Base-by-base conservation (phyloP, 129 eudicot species). In the Lactuca sativa region DNA sequence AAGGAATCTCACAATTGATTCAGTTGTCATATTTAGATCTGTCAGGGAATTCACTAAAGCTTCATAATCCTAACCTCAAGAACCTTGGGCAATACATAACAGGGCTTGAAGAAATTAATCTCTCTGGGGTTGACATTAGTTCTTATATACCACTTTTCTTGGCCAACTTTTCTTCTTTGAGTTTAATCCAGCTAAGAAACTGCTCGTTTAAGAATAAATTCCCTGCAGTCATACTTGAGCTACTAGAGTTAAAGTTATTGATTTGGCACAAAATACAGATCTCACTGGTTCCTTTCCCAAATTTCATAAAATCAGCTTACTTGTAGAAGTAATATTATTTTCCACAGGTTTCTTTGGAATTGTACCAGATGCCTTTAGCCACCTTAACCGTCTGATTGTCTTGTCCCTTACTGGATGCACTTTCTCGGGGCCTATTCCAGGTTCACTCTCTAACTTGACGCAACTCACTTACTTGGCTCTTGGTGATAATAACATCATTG, bases 271-370 rank as follows among this genome's bases (percentile, higher is more conserved):
- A n/a, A 82, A 77, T 51, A 4, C 4, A 5, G 41, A 82, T 13
- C 79, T 82, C 11, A 34, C 16, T 3, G 82, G 79, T 48, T 61
- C 10, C 15, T 56, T 81, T 16, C 85, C 82, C 6, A 76, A 72
- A 18, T 81, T 77, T 33, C 71, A 34, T 34, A 54, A 34, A 15
- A 59, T 33, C 4, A 67, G 70, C 41, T 33, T 76, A 62, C 67
- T 81, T 9, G 69, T 44, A 37, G 1, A 8, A 11, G n/a, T 83
- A 31, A 3, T 0, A 7, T 31, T 76, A 6, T 1, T 0, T 25
- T 3, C 0, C 4, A 80, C 88, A 7, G 41, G 73, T 66, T 80
- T 83, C 18, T 48, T 37, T 4, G 88, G 84, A 52, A 13, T 5
- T 13, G 8, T 83, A 9, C 80, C 82, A 1, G 4, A 21, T 41